phyloP scores from a whole-genome alignment of 208 protist genomes.

The Trypanosoma scelopori region DNA sequence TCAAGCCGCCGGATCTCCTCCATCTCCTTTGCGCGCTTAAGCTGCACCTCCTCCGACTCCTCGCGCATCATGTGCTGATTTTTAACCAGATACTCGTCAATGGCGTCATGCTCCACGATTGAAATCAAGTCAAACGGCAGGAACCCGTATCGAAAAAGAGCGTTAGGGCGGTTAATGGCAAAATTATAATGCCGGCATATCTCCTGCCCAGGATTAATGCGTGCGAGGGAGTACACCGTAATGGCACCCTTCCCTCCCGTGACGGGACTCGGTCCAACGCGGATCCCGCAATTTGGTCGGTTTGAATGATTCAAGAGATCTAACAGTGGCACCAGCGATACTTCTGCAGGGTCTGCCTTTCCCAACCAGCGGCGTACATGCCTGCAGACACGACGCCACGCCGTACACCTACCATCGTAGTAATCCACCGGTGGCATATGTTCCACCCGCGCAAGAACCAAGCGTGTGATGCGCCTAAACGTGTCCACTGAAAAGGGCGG shows the following conservation, averaged over 20 bases:
- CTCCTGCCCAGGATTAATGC: conserved; percentile 77
- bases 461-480: conserved; percentile 76
- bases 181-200: conserved; percentile 93
- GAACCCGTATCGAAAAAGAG: conserved; percentile 91
- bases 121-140: conserved; percentile 90
- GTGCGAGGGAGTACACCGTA: conserved; percentile 71
- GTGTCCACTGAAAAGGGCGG: conserved; percentile 79
- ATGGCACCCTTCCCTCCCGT: conserved; percentile 57
- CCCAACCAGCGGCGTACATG: conserved; percentile 37
- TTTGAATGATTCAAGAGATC: conserved; percentile 91
- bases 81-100: conserved; percentile 70
- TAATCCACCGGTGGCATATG: conserved; percentile 69
- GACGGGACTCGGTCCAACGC: conserved; percentile 56
- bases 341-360: conserved; percentile 42
- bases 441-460: conserved; percentile 79
- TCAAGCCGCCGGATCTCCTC: conserved; percentile 66
- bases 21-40: conserved; percentile 37
- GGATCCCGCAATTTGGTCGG: conserved; percentile 73
- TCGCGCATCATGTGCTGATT: conserved; percentile 56
- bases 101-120: conserved; percentile 82
- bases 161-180: conserved; percentile 67
- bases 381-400: conserved; percentile 42
- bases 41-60: conserved; percentile 49
- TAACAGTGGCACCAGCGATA: conserved; percentile 74
- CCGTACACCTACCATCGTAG: conserved; percentile 45